A percentile compares a stretch with the other conserved stretches of the same genome.
These are phyloP conservation scores for Colletotrichum musae DNA, from an alignment of 2,329 filamentous ascomycete species.

Conservation along the genomic window DNA sequence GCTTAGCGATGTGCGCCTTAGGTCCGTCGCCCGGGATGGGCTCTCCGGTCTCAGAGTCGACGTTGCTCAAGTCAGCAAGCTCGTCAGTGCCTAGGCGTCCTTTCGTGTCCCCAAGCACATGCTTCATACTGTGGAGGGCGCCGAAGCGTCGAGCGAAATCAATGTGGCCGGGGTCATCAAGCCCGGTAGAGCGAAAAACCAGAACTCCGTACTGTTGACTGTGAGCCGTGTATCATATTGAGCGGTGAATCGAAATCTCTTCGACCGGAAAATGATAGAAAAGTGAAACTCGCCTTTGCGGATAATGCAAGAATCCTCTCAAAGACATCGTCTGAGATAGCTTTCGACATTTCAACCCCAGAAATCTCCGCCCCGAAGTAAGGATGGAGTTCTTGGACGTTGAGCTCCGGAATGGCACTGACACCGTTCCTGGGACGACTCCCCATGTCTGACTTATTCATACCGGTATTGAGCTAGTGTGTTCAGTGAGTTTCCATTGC, in stretches of 20 bases:
- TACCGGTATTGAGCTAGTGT: not conserved
- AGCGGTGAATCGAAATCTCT: not conserved
- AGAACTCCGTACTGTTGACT: conserved; percentile 63
- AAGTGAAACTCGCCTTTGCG: conserved; percentile 6
- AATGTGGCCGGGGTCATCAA: conserved; percentile 66
- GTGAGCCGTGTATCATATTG: not conserved
- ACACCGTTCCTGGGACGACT: not conserved
- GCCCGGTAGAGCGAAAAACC: conserved; percentile 64
- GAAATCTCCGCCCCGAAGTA: conserved; percentile 24
- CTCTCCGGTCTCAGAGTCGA: conserved; percentile 52
- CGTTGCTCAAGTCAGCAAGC: conserved; percentile 70
- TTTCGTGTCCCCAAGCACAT: conserved; percentile 1
- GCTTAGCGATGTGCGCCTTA: conserved; percentile 55
- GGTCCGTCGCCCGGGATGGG: conserved; percentile 39
- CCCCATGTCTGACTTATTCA: not conserved
- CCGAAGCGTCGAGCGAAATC: conserved; percentile 54
- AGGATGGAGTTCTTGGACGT: conserved; percentile 10
- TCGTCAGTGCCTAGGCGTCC: conserved; percentile 46
- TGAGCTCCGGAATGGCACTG: not conserved
- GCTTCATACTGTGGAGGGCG: conserved; percentile 5
- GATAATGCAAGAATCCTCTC: conserved; percentile 6
- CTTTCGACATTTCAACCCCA: not conserved
- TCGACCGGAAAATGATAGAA: no score
- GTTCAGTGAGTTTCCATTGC: not conserved
- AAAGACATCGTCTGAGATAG: not conserved